A percentile compares a stretch with the other conserved stretches of the same genome.
Conservation (phyloP, 495 filamentous ascomycete species). For the Penicillium cinerascens region DNA sequence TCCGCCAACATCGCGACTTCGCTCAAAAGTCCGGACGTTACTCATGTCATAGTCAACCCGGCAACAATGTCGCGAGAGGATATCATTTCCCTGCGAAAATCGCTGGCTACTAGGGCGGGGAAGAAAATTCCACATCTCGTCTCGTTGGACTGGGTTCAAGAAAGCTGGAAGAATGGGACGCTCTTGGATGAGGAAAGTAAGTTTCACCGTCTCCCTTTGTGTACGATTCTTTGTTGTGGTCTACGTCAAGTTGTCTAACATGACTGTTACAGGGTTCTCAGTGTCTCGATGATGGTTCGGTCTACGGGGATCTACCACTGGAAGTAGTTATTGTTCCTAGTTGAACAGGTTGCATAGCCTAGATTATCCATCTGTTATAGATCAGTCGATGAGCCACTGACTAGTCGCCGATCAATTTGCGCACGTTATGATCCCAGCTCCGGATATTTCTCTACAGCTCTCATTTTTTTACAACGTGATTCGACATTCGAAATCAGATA, state of each 20-base stretch:
- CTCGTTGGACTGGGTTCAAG: conserved; percentile 65
- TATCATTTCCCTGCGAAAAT: conserved; percentile 26
- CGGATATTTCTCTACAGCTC: no score
- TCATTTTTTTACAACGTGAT: no score
- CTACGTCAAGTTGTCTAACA: background rate
- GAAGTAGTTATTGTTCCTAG: no score
- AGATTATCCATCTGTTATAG: background rate
- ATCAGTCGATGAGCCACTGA: background rate
- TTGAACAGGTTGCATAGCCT: background rate
- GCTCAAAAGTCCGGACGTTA: conserved; percentile 17
- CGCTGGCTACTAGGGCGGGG: conserved; percentile 21
- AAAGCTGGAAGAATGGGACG: conserved; percentile 77
- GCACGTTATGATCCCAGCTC: no score
- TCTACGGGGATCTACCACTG: no score
- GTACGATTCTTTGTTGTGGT: background rate
- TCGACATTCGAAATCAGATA: no score
- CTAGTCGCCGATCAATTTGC: background rate
- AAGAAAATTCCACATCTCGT: conserved; percentile 68
- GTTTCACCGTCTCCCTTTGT: conserved; percentile 9
- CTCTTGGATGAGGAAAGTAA: conserved; percentile 73
- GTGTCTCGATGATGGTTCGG: background rate
- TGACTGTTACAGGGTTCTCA: background rate
- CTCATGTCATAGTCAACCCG: conserved; percentile 36
- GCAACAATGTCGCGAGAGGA: conserved; percentile 15
- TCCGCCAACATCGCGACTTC: conserved; percentile 44